Conservation (phyloP, 306 rosid genomes). For the Castanea sativa region DNA sequence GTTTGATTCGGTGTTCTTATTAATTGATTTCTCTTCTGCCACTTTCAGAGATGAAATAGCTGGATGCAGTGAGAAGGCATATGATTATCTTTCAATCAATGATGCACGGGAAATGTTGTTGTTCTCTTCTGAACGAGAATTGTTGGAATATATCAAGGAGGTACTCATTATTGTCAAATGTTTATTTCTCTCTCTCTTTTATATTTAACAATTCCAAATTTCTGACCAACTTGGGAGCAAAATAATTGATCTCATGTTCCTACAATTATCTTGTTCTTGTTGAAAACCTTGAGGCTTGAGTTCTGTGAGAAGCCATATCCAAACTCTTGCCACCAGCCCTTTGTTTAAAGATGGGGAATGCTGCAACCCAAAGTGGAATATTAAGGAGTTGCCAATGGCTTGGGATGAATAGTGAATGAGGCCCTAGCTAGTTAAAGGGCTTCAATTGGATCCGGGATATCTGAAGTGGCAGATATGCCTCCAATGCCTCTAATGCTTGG, state of each 20-base stretch:
- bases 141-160: conserved; percentile 62
- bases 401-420: neutral
- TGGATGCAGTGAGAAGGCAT: conserved; percentile 97
- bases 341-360: neutral
- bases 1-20: conserved; percentile 19
- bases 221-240: neutral
- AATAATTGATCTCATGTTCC: neutral
- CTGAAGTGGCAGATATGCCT: neutral
- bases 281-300: neutral
- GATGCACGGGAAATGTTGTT: conserved; percentile 80
- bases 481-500: neutral
- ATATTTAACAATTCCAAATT: neutral
- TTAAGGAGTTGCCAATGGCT: neutral
- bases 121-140: conserved; percentile 68
- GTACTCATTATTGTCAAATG: conserved; percentile 34
- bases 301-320: neutral
- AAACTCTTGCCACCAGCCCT: neutral
- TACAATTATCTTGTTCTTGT: neutral
- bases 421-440: neutral
- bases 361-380: neutral
- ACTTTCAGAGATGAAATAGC: conserved; percentile 87
- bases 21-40: conserved; percentile 18
- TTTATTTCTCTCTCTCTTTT: neutral
- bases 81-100: conserved; percentile 71
- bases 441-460: neutral